Evolutionary conservation across 2,329 filamentous ascomycete species (phyloP), one percentile per base, ranked within the genome.

Genomic region (Ophiostoma angusticollis): DNA sequence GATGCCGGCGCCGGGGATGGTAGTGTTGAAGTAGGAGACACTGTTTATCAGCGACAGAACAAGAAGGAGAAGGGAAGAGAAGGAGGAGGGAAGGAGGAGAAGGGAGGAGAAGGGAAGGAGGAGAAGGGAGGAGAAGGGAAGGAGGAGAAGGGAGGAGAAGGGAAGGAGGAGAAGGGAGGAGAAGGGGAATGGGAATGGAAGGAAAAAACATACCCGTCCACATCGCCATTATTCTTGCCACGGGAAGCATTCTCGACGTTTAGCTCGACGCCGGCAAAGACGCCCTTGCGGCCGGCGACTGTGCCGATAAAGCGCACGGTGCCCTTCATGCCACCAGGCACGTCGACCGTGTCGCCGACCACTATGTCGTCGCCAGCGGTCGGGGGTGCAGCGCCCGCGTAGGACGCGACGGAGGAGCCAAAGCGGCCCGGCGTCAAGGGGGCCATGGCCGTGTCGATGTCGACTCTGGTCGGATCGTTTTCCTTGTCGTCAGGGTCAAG

Each of bases 161-260:
- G 30, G 27, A n/a, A n/a, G 27, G 27, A 30, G 9, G 13, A 12
- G 14, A 18, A 27, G 32, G 9, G 19, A 25, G 19, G 33, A 34
- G 18, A 31, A 28, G 16, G 16, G 19, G 35, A 37, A 39, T 41
- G 14, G 31, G 30, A 23, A 21, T 19, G 4, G 4, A 22, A 40
- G 45, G 25, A 40, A 45, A 41, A 21, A 18, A 24, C 74, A 60
- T 69, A 89, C 84, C 89, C 91, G 50, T 96, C 89, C 39, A 96
- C 91, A 58, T 94, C 87, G 47, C 91, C 91, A 52, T 74, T 93
- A 55, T 98, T 98, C 68, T 98, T 98, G 24, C 91, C 91, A 54
- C 81, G 75, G 37, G 70, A 60, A 24, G 86, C 83, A 63, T 80
- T 93, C 49, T 93, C 83, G 38, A 74, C 66, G 52, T 80, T 76